These are phyloP conservation scores for Ophiostoma populinum DNA, from an alignment of 2,329 filamentous ascomycete species.

Conservation along the genomic window DNA sequence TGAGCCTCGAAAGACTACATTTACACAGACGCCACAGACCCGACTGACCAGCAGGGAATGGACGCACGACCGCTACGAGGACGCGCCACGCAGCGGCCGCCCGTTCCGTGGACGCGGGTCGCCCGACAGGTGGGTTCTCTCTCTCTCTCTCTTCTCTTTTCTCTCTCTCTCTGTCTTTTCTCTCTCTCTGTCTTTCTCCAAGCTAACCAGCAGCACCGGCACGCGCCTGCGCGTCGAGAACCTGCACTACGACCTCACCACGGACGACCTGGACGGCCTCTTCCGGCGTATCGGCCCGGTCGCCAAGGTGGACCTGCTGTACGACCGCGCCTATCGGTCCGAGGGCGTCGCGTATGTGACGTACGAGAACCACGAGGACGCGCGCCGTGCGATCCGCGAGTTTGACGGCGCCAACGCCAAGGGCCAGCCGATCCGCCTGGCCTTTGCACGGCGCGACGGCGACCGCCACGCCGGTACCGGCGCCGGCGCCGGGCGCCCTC, in stretches of 20 bases:
- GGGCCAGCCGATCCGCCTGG: conserved; percentile 65
- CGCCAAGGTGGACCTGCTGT: conserved; percentile 50
- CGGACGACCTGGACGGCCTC: conserved; percentile 70
- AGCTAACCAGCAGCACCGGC: conserved; percentile 22
- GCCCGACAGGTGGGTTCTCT: too few relatives aligned
- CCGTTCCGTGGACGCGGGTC: too few relatives aligned
- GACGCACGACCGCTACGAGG: conserved; percentile 84
- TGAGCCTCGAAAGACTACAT: conserved; percentile 21
- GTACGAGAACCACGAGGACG: conserved; percentile 55
- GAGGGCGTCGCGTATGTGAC: conserved; percentile 73
- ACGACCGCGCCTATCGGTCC: conserved; percentile 78
- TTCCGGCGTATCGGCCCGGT: conserved; percentile 66
- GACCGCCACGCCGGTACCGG: conserved; percentile 25
- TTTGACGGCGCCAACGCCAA: conserved; percentile 87
- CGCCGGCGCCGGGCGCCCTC: conserved; percentile 35
- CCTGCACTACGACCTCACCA: conserved; percentile 78
- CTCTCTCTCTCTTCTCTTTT: too few relatives aligned
- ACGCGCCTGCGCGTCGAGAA: conserved; percentile 74
- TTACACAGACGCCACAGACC: neutral
- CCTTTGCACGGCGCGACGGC: conserved; percentile 36
- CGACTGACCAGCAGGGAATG: conserved; percentile 46
- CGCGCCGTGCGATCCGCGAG: conserved; percentile 55
- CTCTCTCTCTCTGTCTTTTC: too few relatives aligned
- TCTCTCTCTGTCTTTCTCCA: too few relatives aligned
- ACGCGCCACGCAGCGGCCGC: conserved; percentile 31